Base-by-base conservation (phyloP, 2,329 filamentous ascomycete genomes). In the Aspergillus tamarii region DNA sequence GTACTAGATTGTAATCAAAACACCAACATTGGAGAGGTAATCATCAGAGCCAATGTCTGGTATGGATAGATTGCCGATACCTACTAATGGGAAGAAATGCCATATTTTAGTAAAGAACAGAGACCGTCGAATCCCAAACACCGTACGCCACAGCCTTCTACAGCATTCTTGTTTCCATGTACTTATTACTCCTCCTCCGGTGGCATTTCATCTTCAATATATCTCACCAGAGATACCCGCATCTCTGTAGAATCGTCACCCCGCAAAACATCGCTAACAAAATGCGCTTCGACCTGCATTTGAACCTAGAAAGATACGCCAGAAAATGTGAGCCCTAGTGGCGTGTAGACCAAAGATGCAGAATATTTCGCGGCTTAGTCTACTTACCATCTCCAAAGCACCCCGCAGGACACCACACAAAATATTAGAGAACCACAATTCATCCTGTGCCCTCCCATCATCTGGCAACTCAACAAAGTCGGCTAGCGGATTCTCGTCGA, bases 391-490 rank as follows among this genome's bases (percentile, higher is more conserved):
- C 79, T 99, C 95, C 64, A 99, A 80, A 1, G 94, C 90, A 16
- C 95, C 95, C 70, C 95, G 86, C 65, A 99, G 82, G 50, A 99
- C 92, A 50, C 95, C 95, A 72, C 95, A 97, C 50, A 98, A 86
- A 62, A 99, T 96, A 79, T 98, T 99, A 6, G 93, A 97, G 79
- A 96, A 99, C 95, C 95, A 99, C 45, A 99, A 83, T 81, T 98
- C 94, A 74, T 97, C 94, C 79, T 99, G 95, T 4, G 95, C 93
- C 67, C 93, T 87, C 58, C 94, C 95, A 79, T 99, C 95, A 76
- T 99, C 95, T 0, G 95, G 95, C 50, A 99, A 83, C 80, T 99
- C 95, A 56, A 99, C 95, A 80, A 98, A 99, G 80, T 99, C 95
- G 58, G 94, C 94, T 64, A 99, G 83, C 0, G 95, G 95, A 74